Evolutionary conservation across 257 asterid genomes (phyloP).

Genomic region (Handroanthus guayacan): DNA sequence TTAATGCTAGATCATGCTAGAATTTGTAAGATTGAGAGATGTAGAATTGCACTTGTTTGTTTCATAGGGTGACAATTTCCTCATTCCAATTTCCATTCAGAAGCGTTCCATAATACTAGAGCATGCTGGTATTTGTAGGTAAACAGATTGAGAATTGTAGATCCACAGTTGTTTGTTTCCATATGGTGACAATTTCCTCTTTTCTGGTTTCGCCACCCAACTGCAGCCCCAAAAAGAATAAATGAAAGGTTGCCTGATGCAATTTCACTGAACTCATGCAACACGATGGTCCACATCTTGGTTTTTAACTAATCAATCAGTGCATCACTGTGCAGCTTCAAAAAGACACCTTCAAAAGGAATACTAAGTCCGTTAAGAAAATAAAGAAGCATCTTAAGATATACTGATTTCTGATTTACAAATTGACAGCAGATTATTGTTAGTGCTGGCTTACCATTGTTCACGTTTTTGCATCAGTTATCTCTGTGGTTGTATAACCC

Average conservation of each 20-base stretch:
- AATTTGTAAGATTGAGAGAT: neutral
- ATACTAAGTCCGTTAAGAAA: neutral
- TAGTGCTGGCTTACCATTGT: neutral
- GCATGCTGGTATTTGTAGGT: no score
- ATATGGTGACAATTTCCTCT: neutral
- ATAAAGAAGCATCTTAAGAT: neutral
- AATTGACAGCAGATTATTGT: neutral
- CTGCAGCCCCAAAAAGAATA: neutral
- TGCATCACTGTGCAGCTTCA: neutral
- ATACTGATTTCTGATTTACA: neutral
- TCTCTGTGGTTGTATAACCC: neutral
- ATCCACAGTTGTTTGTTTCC: neutral
- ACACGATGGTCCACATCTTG: neutral
- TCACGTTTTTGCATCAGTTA: neutral
- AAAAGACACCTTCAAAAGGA: neutral
- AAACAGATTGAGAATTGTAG: neutral
- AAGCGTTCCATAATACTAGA: neutral
- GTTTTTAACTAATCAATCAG: neutral
- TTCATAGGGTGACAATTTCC: neutral
- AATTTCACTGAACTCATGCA: neutral
- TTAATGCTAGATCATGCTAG: neutral
- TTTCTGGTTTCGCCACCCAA: neutral
- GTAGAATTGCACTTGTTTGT: neutral
- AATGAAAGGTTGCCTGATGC: neutral
- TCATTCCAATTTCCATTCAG: neutral